Base-by-base conservation (phyloP, 306 rosid genomes). In the Cyclanthera cordifolia region DNA sequence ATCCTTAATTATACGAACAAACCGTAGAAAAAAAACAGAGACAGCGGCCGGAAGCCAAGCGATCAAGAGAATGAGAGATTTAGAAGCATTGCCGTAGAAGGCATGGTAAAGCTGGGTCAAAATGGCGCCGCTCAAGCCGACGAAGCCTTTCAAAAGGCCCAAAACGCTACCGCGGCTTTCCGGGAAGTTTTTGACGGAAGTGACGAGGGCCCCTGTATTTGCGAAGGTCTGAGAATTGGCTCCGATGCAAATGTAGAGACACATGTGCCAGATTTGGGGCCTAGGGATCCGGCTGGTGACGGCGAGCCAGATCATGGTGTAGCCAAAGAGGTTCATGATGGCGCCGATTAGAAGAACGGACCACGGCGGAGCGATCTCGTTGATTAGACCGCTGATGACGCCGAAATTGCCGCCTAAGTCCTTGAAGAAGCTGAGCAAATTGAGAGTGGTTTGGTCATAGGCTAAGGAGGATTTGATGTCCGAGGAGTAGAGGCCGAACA, bases 271-370 rank as follows among this genome's bases (percentile, higher is more conserved):
- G 5, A 85, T 52, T 1, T 32, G 73, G 15, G 91, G 95, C 32
- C 69, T 80, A 0, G 85, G 48, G 8, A 61, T 80, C 15, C 74
- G 75, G 3, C 69, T 67, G 0, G 87, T 82, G 24, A 90, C 88
- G 0, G 95, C 86, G 0, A 90, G 81, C 94, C 95, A 90, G 12
- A 90, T 79, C 95, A 87, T 87, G 78, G 82, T 80, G 84, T 90
- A 90, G 57, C 95, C 96, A n/a, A 74, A 65, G 69, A 90, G 78
- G 81, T 90, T 90, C 89, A 90, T 82, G 52, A 64, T 28, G 5
- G 83, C 85, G 0, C 96, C 95, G 23, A 76, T 70, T 0, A 75
- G 72, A 4, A 90, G 91, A 1, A 87, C 79, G 11, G 80, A 83
- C 94, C 90, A 85, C 0, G 96, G 84, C 0, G 86, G 86, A 19